Conservation (phyloP, 352 stramenopile species). For the Phytopythium chamaehyphon region DNA sequence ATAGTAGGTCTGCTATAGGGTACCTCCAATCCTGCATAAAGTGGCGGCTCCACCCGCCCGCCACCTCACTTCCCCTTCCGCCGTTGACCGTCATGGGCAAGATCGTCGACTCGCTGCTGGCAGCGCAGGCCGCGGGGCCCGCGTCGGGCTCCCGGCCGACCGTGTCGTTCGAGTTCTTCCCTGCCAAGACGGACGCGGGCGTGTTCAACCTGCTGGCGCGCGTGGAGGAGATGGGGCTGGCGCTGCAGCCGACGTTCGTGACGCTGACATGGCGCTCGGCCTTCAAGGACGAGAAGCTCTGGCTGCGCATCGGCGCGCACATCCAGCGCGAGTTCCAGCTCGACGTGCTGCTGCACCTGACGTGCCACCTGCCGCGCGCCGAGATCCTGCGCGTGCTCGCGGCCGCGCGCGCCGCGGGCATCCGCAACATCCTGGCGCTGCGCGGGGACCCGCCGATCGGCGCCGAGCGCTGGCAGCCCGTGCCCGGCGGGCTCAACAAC, state of each 20-base stretch:
- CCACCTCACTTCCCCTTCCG: background rate
- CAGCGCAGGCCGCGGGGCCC: slow-evolving; percentile 29
- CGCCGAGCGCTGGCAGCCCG: slow-evolving; percentile 76
- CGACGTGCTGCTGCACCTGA: slow-evolving; percentile 78
- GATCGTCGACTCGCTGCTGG: slow-evolving; percentile 75
- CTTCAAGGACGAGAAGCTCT: slow-evolving; percentile 88
- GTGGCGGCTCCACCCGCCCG: background rate
- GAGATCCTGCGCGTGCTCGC: slow-evolving; percentile 60
- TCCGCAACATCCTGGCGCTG: slow-evolving; percentile 98
- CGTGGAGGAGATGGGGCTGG: slow-evolving; percentile 84
- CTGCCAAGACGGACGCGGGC: slow-evolving; percentile 80
- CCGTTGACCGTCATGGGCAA: slow-evolving; percentile 46
- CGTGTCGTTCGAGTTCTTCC: slow-evolving; percentile 87
- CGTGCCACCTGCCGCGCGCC: slow-evolving; percentile 69
- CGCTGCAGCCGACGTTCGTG: slow-evolving; percentile 83
- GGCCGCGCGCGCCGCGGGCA: slow-evolving; percentile 76
- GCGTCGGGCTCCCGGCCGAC: slow-evolving; percentile 32
- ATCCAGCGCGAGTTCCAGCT: slow-evolving; percentile 86
- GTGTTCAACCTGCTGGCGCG: slow-evolving; percentile 83
- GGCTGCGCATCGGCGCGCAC: slow-evolving; percentile 86
- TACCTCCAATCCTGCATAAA: too few species aligned
- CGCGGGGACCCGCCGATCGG: slow-evolving; percentile 95
- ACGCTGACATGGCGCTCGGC: slow-evolving; percentile 88
- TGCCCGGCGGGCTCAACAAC: slow-evolving; percentile 91
- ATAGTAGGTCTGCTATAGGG: too few species aligned